Evolutionary conservation across 148 eudicot species (phyloP), one percentile per base, ranked within the genome.

Genomic region (Pouteria glomerata): DNA sequence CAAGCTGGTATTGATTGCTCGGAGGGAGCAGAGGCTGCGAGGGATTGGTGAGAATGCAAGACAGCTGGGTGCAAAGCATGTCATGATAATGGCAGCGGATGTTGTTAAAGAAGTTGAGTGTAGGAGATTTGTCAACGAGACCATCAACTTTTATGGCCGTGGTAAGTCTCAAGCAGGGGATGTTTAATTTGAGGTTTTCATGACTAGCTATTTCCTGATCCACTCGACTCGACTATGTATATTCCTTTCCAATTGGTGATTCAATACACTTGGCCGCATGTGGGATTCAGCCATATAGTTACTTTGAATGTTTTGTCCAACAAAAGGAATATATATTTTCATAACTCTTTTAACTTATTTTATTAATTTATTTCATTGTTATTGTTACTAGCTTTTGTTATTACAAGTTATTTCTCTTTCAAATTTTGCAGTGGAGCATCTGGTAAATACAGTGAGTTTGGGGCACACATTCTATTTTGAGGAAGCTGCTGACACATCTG

Each of bases 61-160:
- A 58, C 70, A 16, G 21, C 35, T 88, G 14, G 98, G 98, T 33
- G 93, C 98, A 39, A 84, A 74, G 42, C 87, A 86, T 79, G 97
- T 90, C 51, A 76, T 90, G 83, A 89, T 89, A 73, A 86, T 85
- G 64, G 96, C 98, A 70, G 97, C 98, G 0, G 98, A 93, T 73
- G 98, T 93, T 57, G 97, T 93, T 1, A 90, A 93, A 75, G 98
- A 93, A 81, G 98, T 85, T 2, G 98, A 93, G 3, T 90, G 98
- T 69, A 66, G 92, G 63, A 89, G 95, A 74, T 93, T 93, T 57
- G 82, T 93, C 71, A 81, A 76, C 6, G 95, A 93, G 76, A 84
- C 94, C 12, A 70, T 93, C 18, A 78, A 73, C 55, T 80, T 77
- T 34, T 88, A 78, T 34, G 98, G 98, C 4, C 89, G 90, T 4